These are phyloP conservation scores for Neopestalotiopsis sp. DNA, from an alignment of 2,329 filamentous ascomycete genomes.

Conservation along the genomic window DNA sequence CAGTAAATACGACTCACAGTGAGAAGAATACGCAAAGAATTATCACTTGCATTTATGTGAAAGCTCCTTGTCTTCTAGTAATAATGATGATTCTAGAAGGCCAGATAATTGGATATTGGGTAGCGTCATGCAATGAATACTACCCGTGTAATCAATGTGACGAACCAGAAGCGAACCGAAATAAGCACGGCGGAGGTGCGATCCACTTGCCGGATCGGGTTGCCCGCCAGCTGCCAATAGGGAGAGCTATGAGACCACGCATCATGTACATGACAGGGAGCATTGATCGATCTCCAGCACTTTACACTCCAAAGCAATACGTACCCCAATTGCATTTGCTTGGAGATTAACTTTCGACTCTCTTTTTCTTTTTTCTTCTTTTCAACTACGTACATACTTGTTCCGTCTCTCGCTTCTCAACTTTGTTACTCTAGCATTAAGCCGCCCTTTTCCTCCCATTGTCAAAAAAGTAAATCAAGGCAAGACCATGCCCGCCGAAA, in stretches of 20 bases:
- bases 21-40: too few relatives aligned
- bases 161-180: constrained; percentile 2
- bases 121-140: neutral
- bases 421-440: too few relatives aligned
- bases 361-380: neutral
- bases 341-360: neutral
- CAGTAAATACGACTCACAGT: too few relatives aligned
- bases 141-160: neutral
- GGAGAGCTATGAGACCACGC: constrained; percentile 11
- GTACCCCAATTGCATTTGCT: neutral
- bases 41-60: too few relatives aligned
- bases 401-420: neutral
- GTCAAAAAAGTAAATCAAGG: too few relatives aligned
- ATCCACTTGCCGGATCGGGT: constrained; percentile 13
- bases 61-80: too few relatives aligned
- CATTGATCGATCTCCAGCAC: too few relatives aligned
- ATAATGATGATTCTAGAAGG: neutral
- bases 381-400: neutral
- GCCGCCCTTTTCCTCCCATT: too few relatives aligned
- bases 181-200: constrained; percentile 14
- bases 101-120: constrained; percentile 22
- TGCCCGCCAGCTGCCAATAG: constrained; percentile 4
- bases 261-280: constrained; percentile 14
- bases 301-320: neutral
- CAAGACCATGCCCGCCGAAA: constrained; percentile 29